Conservation (phyloP, 2,329 filamentous ascomycete genomes). For the Endoconidiophora polonica region DNA sequence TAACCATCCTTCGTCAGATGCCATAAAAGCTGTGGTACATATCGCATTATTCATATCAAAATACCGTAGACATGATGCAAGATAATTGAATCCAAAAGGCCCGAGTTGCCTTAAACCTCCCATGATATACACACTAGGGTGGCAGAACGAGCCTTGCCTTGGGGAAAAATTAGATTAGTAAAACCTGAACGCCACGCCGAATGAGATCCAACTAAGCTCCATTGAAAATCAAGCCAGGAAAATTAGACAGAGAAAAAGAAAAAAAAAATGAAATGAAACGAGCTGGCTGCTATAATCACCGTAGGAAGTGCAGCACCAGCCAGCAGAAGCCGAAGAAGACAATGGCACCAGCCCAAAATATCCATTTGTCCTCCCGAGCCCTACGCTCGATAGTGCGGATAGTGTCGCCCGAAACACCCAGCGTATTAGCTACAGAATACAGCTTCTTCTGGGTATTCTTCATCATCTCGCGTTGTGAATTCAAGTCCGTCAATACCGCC, state of each 20-base stretch:
- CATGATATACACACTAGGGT: neutral
- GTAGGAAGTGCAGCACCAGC: conserved; percentile 70
- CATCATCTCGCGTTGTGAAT: conserved; percentile 80
- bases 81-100: neutral
- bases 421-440: conserved; percentile 83
- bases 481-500: conserved; percentile 75
- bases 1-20: neutral
- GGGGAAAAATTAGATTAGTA: neutral
- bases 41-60: neutral
- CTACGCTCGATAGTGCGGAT: conserved; percentile 91
- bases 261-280: neutral
- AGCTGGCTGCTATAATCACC: conserved; percentile 28
- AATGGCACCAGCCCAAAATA: conserved; percentile 75
- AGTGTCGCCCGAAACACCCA: conserved; percentile 86
- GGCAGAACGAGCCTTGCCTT: neutral
- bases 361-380: conserved; percentile 93
- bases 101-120: neutral
- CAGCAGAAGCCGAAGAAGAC: conserved; percentile 87
- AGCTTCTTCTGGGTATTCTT: conserved; percentile 85
- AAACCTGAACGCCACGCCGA: conserved; percentile 13
- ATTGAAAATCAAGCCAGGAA: conserved; percentile 8
- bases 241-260: conserved; percentile 5
- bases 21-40: neutral
- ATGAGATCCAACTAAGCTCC: conserved; percentile 1
- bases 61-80: neutral